Percentiles rank a stretch among this genome's conserved stretches.
These are phyloP conservation scores for Xylaria sp. DNA, from an alignment of 495 filamentous ascomycete species.

Conservation along the genomic window DNA sequence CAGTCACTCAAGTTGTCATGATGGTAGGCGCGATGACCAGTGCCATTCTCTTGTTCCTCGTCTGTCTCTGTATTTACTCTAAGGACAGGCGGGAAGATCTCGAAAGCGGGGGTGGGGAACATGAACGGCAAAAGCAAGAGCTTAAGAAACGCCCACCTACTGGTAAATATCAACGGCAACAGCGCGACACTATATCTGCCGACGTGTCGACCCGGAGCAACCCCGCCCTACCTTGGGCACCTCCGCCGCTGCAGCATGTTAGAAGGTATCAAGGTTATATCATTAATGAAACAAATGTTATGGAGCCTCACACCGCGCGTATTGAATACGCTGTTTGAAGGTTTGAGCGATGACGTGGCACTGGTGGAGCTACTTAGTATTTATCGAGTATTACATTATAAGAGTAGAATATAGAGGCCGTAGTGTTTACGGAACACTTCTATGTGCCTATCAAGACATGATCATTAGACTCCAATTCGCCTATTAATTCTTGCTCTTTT, in stretches of 20 bases:
- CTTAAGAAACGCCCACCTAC: not conserved
- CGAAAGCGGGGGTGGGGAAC: not conserved
- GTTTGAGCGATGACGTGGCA: not conserved
- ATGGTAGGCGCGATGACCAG: not conserved
- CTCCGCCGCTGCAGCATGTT: not conserved
- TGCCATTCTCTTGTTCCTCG: not conserved
- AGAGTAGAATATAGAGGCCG: not conserved
- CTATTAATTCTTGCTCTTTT: not conserved
- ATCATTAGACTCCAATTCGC: not conserved
- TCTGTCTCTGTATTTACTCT: not conserved
- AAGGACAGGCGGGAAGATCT: not conserved
- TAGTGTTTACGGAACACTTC: not conserved
- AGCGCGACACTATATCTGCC: not conserved
- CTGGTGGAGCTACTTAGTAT: not conserved
- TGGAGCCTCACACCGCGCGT: not conserved
- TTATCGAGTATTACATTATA: not conserved
- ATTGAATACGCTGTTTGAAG: not conserved
- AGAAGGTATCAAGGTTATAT: not conserved
- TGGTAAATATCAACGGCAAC: not conserved
- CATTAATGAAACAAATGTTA: not conserved
- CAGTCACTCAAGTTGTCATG: not conserved
- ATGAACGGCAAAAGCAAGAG: not conserved
- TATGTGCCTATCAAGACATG: not conserved
- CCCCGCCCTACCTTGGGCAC: not conserved
- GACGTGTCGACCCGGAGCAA: not conserved